Percentiles rank a stretch among this genome's conserved stretches.
Evolutionary conservation across 805 yeast species (phyloP).

Genomic region (Saccharomyces paradoxus): DNA sequence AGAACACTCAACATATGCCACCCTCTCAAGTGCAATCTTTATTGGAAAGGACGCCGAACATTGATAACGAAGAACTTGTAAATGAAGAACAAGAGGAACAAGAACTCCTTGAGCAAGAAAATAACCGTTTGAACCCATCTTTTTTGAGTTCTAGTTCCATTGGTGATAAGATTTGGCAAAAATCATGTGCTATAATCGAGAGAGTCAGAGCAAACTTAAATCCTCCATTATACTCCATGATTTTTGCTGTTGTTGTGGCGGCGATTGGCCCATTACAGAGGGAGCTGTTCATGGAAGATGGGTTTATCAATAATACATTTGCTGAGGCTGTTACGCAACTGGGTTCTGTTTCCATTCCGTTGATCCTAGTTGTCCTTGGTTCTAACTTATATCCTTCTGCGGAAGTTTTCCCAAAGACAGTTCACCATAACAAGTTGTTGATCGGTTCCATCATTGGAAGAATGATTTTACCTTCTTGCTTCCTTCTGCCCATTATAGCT

Average conservation of each 20-base stretch:
- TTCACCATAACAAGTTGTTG: conserved; percentile 53
- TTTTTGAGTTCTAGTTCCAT: conserved; percentile 3
- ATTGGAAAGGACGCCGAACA: not conserved
- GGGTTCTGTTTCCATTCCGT: conserved; percentile 70
- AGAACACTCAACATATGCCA: conserved; percentile 24
- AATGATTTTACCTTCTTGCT: conserved; percentile 67
- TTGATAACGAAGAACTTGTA: not conserved
- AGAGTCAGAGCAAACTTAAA: conserved; percentile 47
- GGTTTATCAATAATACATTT: conserved; percentile 59
- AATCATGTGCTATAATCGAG: conserved; percentile 3
- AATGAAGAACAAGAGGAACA: not conserved
- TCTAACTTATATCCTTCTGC: conserved; percentile 65
- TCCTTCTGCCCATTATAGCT: conserved; percentile 61
- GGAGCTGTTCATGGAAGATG: conserved; percentile 47
- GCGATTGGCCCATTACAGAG: conserved; percentile 51
- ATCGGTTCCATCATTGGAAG: conserved; percentile 65
- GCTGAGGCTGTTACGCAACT: conserved; percentile 55
- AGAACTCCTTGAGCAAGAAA: conserved; percentile 3
- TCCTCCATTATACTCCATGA: conserved; percentile 79
- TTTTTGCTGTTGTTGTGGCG: conserved; percentile 59
- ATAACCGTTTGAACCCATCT: not conserved
- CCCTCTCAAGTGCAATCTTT: conserved; percentile 22
- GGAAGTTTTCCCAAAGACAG: conserved; percentile 59
- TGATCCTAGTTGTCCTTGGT: conserved; percentile 67
- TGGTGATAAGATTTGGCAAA: conserved; percentile 10